Evolutionary conservation across 2,329 filamentous ascomycete species (phyloP), one percentile per base, ranked within the genome.

Genomic region (Alternaria rosae): DNA sequence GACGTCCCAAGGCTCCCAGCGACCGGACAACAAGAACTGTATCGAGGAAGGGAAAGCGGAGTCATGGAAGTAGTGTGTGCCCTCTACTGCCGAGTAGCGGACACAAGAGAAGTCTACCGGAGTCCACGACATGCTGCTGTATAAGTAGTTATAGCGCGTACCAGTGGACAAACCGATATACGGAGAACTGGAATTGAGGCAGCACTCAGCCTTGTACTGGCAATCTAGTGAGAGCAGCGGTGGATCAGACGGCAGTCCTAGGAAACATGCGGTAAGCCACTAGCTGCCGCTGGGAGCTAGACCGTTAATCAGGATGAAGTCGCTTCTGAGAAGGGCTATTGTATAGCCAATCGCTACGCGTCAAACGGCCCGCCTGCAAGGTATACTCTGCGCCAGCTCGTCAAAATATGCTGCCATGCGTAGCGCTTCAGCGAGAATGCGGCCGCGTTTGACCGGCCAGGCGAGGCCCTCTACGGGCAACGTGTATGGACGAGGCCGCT

Each of bases 1-100:
- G 8, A 77, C 69, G 47, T 77, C 72, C 73, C 72, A 75, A 15
- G 73, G 62, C 64, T 76, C 72, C 75, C 75, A 77, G 10, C 59
- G 52, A 10, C 72, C 73, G 32, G 73, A 71, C 42, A 75, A 54
- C 23, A 75, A 57, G 23, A 77, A 77, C 60, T 76, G 74, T 45
- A 77, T 71, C 6, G 70, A 59, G n/a, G 70, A 62, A 20, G 75
- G 73, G 50, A 69, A 66, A 1, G 56, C 48, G 28, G 70, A 68
- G 54, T 77, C 75, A 66, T 70, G 71, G 52, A 77, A 77, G 56
- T 71, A 77, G 57, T 77, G 70, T 15, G 69, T 73, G 32, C 67
- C 65, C 57, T 77, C 74, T 11, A 76, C 59, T 15, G 67, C 64
- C 10, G 74, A 76, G 62, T 73, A 76, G 35, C 71, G 65, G 30